A percentile compares a stretch with the other conserved stretches of the same genome.
phyloP scores from a whole-genome alignment of 2,329 filamentous ascomycete species.

The Colletotrichum higginsianum region DNA sequence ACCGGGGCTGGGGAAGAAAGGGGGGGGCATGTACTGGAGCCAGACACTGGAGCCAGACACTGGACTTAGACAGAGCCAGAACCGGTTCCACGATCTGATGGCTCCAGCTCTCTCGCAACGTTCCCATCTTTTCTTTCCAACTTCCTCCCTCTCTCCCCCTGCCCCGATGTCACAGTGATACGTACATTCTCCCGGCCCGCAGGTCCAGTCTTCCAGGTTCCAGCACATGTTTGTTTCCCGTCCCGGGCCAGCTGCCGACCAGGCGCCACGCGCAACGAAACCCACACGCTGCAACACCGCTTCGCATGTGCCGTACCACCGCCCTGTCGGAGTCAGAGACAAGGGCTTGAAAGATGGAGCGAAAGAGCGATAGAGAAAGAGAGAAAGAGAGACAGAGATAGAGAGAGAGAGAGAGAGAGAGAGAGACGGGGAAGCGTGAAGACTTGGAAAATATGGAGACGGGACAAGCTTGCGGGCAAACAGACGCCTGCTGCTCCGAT shows the following conservation, averaged over 20 bases:
- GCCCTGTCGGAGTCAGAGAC: not conserved
- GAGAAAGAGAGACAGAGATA: too few species aligned
- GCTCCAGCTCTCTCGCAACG: not conserved
- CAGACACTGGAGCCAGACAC: not conserved
- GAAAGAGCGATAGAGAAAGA: too few species aligned
- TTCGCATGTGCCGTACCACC: slow-evolving; percentile 4
- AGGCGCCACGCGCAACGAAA: slow-evolving; percentile 18
- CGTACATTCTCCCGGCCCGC: not conserved
- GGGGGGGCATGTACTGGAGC: not conserved
- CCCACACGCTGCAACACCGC: not conserved
- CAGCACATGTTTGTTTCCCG: slow-evolving; percentile 1
- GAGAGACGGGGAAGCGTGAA: too few species aligned
- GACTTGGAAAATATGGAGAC: not conserved
- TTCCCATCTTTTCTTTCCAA: not conserved
- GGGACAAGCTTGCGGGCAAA: not conserved
- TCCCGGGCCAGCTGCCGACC: slow-evolving; percentile 14
- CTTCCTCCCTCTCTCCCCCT: not conserved
- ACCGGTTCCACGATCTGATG: not conserved
- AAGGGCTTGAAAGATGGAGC: not conserved
- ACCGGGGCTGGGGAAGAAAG: slow-evolving; percentile 15
- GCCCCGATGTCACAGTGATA: not conserved
- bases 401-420: not conserved
- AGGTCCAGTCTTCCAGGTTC: not conserved
- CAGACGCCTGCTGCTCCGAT: slow-evolving; percentile 18
- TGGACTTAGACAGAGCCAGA: not conserved